Percentiles rank a stretch among this genome's conserved stretches.
These are phyloP conservation scores for Lactifluus pinguis DNA, from an alignment of 768 basidiomycete genomes.

Conservation along the genomic window DNA sequence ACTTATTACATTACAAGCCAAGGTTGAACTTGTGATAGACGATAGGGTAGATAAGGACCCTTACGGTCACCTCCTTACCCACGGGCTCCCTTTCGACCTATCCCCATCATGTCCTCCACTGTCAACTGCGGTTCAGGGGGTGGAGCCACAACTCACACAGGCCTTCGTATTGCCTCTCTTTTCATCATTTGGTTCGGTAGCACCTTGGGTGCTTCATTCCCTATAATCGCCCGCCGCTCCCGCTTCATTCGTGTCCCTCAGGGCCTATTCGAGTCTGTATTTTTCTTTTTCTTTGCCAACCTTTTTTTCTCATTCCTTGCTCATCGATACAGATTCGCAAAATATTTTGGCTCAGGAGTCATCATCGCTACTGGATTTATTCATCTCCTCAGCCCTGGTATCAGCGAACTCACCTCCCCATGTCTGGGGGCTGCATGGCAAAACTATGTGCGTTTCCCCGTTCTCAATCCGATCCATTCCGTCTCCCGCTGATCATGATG, in stretches of 20 bases:
- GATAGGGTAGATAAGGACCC: background rate
- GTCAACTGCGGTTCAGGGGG: conserved; percentile 42
- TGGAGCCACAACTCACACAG: conserved; percentile 38
- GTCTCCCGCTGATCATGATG: background rate
- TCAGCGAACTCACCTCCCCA: conserved; percentile 56
- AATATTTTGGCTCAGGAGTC: conserved; percentile 16
- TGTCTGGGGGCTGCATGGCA: conserved; percentile 69
- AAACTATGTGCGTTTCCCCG: conserved; percentile 49
- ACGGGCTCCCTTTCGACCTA: background rate
- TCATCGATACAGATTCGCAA: conserved; percentile 5
- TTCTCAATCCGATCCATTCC: background rate
- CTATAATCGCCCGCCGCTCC: conserved; percentile 50
- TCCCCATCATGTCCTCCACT: background rate
- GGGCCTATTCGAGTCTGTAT: conserved; percentile 56
- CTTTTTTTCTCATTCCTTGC: background rate
- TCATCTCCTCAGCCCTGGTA: conserved; percentile 48
- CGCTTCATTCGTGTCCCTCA: conserved; percentile 48
- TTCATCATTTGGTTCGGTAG: conserved; percentile 66
- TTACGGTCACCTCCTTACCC: background rate
- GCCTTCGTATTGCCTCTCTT: conserved; percentile 59
- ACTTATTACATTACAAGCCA: background rate
- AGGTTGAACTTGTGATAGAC: too few species aligned
- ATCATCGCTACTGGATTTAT: conserved; percentile 14
- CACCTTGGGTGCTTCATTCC: conserved; percentile 56
- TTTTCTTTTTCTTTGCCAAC: background rate